Conservation (phyloP, 2,329 filamentous ascomycete genomes). For the Cordyceps militaris region DNA sequence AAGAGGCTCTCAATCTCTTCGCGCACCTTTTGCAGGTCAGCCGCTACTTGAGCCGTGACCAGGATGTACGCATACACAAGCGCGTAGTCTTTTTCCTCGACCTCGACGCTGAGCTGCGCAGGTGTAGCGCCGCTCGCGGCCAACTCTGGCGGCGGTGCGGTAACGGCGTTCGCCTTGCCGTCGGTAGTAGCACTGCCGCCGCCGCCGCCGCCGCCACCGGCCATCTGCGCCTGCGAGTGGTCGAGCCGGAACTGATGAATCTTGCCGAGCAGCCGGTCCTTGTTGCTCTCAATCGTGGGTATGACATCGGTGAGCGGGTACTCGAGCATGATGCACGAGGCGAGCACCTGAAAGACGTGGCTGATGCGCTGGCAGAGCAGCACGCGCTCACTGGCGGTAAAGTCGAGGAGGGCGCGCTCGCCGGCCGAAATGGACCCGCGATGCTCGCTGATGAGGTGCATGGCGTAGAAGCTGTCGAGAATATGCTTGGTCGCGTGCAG, state of each 20-base stretch:
- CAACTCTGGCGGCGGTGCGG: conserved; percentile 14
- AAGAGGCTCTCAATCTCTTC: conserved; percentile 56
- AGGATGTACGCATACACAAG: conserved; percentile 84
- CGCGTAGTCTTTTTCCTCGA: conserved; percentile 73
- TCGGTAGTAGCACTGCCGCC: neutral
- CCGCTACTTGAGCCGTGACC: conserved; percentile 59
- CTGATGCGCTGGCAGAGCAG: conserved; percentile 84
- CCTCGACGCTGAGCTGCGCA: conserved; percentile 16
- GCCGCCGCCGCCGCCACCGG: conserved; percentile 15
- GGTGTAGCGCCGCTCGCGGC: conserved; percentile 1
- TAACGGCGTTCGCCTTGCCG: conserved; percentile 16
- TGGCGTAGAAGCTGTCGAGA: conserved; percentile 89
- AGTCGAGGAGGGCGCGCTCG: conserved; percentile 71
- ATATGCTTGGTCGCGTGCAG: conserved; percentile 75
- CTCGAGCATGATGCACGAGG: conserved; percentile 87
- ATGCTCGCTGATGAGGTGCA: conserved; percentile 86
- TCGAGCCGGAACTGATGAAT: conserved; percentile 81
- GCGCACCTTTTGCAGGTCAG: conserved; percentile 55
- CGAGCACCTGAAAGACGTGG: conserved; percentile 79
- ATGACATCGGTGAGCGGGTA: conserved; percentile 87
- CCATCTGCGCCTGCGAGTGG: conserved; percentile 38
- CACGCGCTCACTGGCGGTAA: conserved; percentile 70
- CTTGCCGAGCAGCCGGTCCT: conserved; percentile 78
- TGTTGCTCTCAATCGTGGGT: conserved; percentile 70
- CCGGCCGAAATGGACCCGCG: conserved; percentile 69